Conservation (phyloP, 345 rosid species). For the Gossypium ekmanianum region DNA sequence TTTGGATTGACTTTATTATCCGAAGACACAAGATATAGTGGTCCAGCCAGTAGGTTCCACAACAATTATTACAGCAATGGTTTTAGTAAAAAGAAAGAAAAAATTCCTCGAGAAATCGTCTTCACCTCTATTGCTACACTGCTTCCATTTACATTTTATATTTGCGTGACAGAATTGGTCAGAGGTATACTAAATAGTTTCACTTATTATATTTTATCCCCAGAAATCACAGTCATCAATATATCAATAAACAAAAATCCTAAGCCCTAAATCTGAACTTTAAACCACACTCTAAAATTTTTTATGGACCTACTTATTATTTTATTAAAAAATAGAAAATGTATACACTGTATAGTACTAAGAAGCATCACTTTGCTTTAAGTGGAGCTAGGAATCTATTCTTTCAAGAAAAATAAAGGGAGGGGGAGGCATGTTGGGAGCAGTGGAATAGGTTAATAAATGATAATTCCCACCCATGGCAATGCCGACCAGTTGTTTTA, state of each 20-base stretch:
- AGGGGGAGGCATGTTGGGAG: conserved; percentile 13
- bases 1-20: background rate
- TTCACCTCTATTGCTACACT: background rate
- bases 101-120: background rate
- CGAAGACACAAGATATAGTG: background rate
- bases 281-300: no score
- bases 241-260: no score
- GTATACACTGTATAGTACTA: background rate
- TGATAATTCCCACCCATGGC: conserved; percentile 5
- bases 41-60: conserved; percentile 3
- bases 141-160: background rate
- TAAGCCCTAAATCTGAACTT: no score
- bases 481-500: conserved; percentile 36
- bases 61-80: background rate
- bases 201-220: background rate
- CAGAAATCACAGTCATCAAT: background rate
- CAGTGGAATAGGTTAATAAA: conserved; percentile 19
- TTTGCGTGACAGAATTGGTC: conserved; percentile 25
- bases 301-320: no score
- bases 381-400: conserved; percentile 3
- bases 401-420: conserved; percentile 20
- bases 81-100: background rate
- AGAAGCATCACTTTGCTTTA: background rate
- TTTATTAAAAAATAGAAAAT: background rate
- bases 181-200: background rate